phyloP scores from a whole-genome alignment of 768 basidiomycete species.

The Rhodosporidiobolus sp. region DNA sequence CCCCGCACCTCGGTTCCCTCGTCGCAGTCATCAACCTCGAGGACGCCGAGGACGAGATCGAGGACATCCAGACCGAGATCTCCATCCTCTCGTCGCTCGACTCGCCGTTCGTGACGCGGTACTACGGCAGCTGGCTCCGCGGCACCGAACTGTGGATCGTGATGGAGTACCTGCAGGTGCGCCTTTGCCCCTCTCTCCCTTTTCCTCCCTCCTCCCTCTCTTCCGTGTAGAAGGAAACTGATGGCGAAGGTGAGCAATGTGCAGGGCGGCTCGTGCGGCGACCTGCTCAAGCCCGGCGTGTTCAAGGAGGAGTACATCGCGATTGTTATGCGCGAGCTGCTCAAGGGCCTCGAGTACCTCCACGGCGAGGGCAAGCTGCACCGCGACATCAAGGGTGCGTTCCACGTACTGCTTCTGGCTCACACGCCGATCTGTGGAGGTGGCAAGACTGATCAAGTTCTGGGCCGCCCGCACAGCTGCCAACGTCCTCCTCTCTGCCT shows the following conservation, averaged over 20 bases:
- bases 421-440: background rate
- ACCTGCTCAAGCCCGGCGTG: slow-evolving; percentile 81
- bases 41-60: slow-evolving; percentile 98
- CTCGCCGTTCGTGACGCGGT: slow-evolving; percentile 95
- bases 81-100: slow-evolving; percentile 95
- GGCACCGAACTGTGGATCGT: slow-evolving; percentile 95
- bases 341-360: slow-evolving; percentile 89
- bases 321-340: slow-evolving; percentile 86
- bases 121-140: slow-evolving; percentile 88
- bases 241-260: no score
- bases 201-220: slow-evolving; percentile 2
- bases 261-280: slow-evolving; percentile 74
- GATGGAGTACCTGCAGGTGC: slow-evolving; percentile 82
- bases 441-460: background rate
- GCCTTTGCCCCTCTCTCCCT: slow-evolving; percentile 66
- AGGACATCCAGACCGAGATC: slow-evolving; percentile 98
- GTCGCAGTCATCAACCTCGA: slow-evolving; percentile 88
- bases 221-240: background rate
- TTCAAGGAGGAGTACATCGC: slow-evolving; percentile 99
- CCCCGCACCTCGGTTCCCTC: background rate
- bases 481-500: slow-evolving; percentile 85
- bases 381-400: slow-evolving; percentile 93
- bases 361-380: slow-evolving; percentile 95
- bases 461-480: slow-evolving; percentile 60
- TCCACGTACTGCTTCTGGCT: background rate